Percentiles rank a stretch among this genome's conserved stretches.
phyloP scores from a whole-genome alignment of 176 grass and related monocot genomes.

The Musa acuminata region DNA sequence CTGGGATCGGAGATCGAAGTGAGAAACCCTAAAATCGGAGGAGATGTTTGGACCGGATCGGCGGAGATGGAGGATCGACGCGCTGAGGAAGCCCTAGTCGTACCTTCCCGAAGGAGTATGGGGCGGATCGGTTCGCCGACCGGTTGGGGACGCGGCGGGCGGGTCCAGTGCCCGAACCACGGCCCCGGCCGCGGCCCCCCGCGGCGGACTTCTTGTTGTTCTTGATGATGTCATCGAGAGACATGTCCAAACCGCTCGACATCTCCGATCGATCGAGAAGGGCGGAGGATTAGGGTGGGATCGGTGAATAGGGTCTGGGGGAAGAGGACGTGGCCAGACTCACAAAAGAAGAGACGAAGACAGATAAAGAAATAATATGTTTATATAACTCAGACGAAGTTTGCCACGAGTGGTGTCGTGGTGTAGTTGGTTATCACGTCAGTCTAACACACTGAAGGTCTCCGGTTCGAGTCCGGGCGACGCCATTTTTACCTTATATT shows the following conservation, averaged over 20 bases:
- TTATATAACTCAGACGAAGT: too few relatives aligned
- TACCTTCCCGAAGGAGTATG: slow-evolving; percentile 83
- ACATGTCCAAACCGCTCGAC: slow-evolving; percentile 86
- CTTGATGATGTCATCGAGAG: slow-evolving; percentile 93
- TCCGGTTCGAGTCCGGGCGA: too few relatives aligned
- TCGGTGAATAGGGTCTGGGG: slow-evolving; percentile 16
- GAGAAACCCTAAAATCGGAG: slow-evolving; percentile 55
- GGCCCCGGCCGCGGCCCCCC: slow-evolving; percentile 28
- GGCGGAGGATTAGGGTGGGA: slow-evolving; percentile 17
- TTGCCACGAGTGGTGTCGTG: too few relatives aligned
- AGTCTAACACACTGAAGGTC: too few relatives aligned
- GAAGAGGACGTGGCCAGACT: too few relatives aligned
- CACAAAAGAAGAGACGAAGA: too few relatives aligned
- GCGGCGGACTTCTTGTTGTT: slow-evolving; percentile 86
- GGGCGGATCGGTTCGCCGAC: slow-evolving; percentile 56
- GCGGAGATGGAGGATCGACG: slow-evolving; percentile 16
- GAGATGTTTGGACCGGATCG: too few relatives aligned
- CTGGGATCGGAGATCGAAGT: slow-evolving; percentile 79
- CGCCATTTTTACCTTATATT: too few relatives aligned
- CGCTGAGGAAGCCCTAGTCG: neutral
- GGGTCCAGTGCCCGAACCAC: slow-evolving; percentile 34
- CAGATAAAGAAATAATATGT: too few relatives aligned
- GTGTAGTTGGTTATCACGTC: too few relatives aligned
- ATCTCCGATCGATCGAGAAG: slow-evolving; percentile 23
- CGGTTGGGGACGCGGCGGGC: slow-evolving; percentile 60